Evolutionary conservation across 352 stramenopile species (phyloP), one percentile per base, ranked within the genome.

Genomic region (Pythium guiyangense): DNA sequence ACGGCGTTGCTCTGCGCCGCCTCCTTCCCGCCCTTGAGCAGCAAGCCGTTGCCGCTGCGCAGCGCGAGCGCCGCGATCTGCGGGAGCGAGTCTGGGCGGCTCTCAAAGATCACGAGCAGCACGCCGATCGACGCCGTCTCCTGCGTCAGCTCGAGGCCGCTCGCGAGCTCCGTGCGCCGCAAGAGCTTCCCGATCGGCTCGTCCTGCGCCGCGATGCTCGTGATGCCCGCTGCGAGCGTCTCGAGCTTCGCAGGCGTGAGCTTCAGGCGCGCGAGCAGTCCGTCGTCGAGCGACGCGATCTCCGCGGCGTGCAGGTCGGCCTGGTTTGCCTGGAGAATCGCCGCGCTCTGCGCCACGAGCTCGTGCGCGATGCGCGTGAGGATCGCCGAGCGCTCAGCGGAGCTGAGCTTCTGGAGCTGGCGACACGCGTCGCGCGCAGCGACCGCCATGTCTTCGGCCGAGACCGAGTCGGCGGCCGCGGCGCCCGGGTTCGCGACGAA

Each of bases 91-190:
- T 99, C 97, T 14, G 97, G 97, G 17, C 97, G 78, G 56, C 89
- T 98, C 73, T 99, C 97, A 62, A 99, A 99, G 61, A 99, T 98
- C 47, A 99, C 95, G 56, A 99, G 92, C 10, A 99, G 67, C 31
- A 99, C 96, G 29, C 97, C 97, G 65, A 99, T 99, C 17, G 97
- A 90, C 0, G 94, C 85, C 5, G 95, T 98, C 54, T 97, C 93
- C 59, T 98, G 89, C 49, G 96, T 90, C 39, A 98, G 75, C 18
- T 95, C 69, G n/a, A 98, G 73, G 20, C 95, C 94, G 40, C 88
- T 88, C 1, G 90, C 84, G 5, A 98, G 56, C 72, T 99, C 96
- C 11, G 74, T 96, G 50, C 73, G 74, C 51, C 79, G 90, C 35
- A 90, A 57, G 69, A 89, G 87, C 55, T 74, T 74, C 2, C 80